Base-by-base conservation (phyloP, 83 land plant genomes). In the Thuja plicata region DNA sequence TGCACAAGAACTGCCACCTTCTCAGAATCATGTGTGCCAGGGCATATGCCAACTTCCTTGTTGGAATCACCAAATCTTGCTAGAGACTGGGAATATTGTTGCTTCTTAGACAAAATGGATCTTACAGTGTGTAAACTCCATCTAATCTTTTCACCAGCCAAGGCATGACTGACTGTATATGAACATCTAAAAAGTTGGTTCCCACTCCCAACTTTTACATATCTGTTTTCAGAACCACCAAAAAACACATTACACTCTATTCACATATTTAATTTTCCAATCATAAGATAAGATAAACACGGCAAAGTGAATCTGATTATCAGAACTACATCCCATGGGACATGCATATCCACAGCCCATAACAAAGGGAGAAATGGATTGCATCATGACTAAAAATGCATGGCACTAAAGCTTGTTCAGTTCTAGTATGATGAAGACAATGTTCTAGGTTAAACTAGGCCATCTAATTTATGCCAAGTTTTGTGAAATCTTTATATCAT, bases 71-170 rank as follows among this genome's bases (percentile, higher is more conserved):
- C 99, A 94, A 97, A 98, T 88, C 98, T 91, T 66, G 98, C 94
- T 87, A 94, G 96, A 88, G 96, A 96, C 76, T 92, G 97, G 87
- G 99, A 97, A 87, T 92, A 95, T 86, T 93, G 92, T 87, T 92
- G 91, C 88, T 95, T 97, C 86, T 89, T 97, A 6, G 94, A 95
- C 85, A 88, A 77, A 10, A 96, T 95, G 86, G 91, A 90, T 87
- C 99, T 91, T 55, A 94, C 96, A 90, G 92, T 97, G 82, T 95
- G 98, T 91, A 98, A 92, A 91, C 99, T 98, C 99, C 99, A 94
- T 16, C 97, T 89, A 50, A 98, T 93, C 90, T 97, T 98, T 91
- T 98, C 99, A 93, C 93, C 95, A 16, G 99, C 99, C 89, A 97
- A 89, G n/a, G 95, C 93, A 27, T 94, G 95, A 38, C 89, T 91